Evolutionary conservation across 345 rosid genomes (phyloP).

Genomic region (Clarkia xantiana): DNA sequence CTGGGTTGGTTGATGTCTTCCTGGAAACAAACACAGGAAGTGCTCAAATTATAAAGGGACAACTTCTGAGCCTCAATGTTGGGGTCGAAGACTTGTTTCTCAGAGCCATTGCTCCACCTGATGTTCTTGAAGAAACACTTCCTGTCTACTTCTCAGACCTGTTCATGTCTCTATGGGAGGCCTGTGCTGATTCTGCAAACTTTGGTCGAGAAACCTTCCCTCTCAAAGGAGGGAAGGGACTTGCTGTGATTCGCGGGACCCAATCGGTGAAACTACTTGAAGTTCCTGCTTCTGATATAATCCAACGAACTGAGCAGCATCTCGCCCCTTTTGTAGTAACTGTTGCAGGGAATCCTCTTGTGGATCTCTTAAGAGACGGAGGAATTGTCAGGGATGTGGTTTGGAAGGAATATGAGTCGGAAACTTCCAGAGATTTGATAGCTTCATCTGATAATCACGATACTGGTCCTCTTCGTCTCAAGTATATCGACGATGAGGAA

Average conservation of each 20-base stretch:
- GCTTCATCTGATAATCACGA: conserved; percentile 11
- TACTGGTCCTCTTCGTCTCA: conserved; percentile 50
- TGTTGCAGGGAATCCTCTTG: conserved; percentile 61
- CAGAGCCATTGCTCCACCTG: conserved; percentile 52
- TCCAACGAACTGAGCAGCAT: conserved; percentile 37
- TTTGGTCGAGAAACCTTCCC: conserved; percentile 66
- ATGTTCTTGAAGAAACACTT: conserved; percentile 29
- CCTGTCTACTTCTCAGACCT: conserved; percentile 45
- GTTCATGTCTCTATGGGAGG: conserved; percentile 80
- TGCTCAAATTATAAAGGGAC: conserved; percentile 68
- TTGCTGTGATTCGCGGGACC: conserved; percentile 67
- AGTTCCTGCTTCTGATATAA: conserved; percentile 38
- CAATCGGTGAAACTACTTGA: conserved; percentile 86
- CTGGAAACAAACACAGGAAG: conserved; percentile 72
- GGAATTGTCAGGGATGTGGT: conserved; percentile 46
- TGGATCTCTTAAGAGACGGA: conserved; percentile 42
- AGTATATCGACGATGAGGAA: conserved; percentile 29
- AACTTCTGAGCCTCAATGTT: conserved; percentile 54
- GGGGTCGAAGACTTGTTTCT: conserved; percentile 97
- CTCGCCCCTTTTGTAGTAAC: conserved; percentile 62
- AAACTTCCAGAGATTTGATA: conserved; percentile 20
- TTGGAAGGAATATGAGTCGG: conserved; percentile 31
- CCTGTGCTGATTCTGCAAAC: conserved; percentile 57
- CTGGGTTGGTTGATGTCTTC: conserved; percentile 77
- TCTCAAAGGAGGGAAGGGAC: conserved; percentile 62